Percentiles rank a stretch among this genome's conserved stretches.
phyloP scores from a whole-genome alignment of 2,329 filamentous ascomycete genomes.

The Aureobasidium sp. region DNA sequence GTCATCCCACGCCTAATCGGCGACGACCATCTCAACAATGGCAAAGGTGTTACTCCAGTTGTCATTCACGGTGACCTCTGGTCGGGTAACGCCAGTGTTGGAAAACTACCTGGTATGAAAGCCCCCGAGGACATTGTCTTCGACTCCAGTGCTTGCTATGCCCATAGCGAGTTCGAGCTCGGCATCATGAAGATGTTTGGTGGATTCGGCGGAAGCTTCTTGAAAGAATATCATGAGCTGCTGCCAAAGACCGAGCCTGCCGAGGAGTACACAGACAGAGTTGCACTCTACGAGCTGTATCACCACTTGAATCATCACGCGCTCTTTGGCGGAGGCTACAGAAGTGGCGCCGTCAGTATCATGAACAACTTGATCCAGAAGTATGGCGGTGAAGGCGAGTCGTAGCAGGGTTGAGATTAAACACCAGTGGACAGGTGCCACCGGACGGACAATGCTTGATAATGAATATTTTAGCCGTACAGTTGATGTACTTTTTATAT shows the following conservation, averaged over 20 bases:
- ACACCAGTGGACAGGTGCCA: neutral
- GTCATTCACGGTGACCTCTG: conserved; percentile 90
- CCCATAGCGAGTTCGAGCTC: conserved; percentile 81
- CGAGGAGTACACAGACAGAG: conserved; percentile 77
- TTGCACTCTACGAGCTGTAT: conserved; percentile 75
- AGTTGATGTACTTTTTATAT: conserved; percentile 16
- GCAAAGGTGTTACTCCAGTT: conserved; percentile 61
- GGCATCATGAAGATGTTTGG: conserved; percentile 98
- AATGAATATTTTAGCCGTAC: conserved; percentile 5
- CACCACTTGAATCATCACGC: conserved; percentile 87
- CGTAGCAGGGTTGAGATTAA: no score
- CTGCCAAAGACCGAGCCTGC: conserved; percentile 74
- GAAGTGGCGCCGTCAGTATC: conserved; percentile 66
- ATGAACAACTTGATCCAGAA: conserved; percentile 68
- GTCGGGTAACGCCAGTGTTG: conserved; percentile 73
- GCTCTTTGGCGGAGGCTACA: conserved; percentile 76
- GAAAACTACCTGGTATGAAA: conserved; percentile 51
- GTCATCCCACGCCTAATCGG: conserved; percentile 75
- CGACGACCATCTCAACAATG: conserved; percentile 55
- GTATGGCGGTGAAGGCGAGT: conserved; percentile 45
- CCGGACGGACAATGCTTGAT: neutral
- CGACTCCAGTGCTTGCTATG: conserved; percentile 75
- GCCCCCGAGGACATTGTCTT: conserved; percentile 68
- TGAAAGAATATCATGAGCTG: conserved; percentile 67
- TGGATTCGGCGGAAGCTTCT: conserved; percentile 66